Conservation (phyloP, 768 basidiomycete species). For the Suillus tomentosus region DNA sequence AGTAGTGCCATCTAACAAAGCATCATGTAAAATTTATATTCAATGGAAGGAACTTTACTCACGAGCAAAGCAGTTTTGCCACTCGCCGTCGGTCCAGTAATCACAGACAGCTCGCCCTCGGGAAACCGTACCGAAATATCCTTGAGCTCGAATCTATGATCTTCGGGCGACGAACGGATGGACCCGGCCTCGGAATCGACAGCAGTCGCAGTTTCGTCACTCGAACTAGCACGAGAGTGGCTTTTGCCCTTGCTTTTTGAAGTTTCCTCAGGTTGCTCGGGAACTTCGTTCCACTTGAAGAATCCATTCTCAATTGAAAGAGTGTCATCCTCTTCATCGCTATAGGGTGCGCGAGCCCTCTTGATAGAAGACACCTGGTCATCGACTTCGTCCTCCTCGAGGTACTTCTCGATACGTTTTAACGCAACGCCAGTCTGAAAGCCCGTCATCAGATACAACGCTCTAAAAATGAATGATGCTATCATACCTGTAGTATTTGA, state of each 20-base stretch:
- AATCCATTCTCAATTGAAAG: constrained; percentile 53
- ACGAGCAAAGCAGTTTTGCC: constrained; percentile 53
- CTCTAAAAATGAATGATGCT: not conserved
- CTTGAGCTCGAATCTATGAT: constrained; percentile 42
- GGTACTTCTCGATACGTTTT: constrained; percentile 59
- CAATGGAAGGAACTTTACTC: constrained; percentile 4
- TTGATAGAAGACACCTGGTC: constrained; percentile 63
- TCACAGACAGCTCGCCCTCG: constrained; percentile 44
- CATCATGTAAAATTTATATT: not conserved
- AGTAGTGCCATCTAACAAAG: constrained; percentile 34
- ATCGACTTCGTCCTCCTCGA: constrained; percentile 63
- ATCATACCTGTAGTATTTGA: constrained; percentile 60
- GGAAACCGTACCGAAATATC: constrained; percentile 52
- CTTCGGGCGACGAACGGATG: constrained; percentile 20
- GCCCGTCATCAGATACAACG: not conserved
- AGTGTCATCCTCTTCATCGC: constrained; percentile 29
- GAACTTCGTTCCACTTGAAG: constrained; percentile 60
- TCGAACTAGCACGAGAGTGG: not conserved
- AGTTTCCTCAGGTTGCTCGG: constrained; percentile 32
- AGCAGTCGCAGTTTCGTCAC: constrained; percentile 13
- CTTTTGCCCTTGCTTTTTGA: constrained; percentile 25
- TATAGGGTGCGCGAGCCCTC: constrained; percentile 25
- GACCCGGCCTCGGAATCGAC: constrained; percentile 23
- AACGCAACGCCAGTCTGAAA: constrained; percentile 55
- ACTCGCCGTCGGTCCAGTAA: constrained; percentile 50